Evolutionary conservation across 495 filamentous ascomycete species (phyloP).

Genomic region (Margaritispora aquatica): DNA sequence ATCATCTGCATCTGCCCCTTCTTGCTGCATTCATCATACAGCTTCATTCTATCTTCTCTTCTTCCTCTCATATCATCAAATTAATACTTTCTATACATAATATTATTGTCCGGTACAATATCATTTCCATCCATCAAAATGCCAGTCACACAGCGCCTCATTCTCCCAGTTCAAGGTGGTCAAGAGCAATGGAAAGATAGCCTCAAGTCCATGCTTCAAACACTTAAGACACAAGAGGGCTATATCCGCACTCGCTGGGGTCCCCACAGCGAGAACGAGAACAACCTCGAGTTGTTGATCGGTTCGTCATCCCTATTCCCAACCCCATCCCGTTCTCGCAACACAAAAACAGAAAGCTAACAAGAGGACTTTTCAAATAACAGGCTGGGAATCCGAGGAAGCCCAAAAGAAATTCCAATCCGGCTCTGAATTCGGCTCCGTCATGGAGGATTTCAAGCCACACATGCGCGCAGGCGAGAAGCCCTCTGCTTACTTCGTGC

Average conservation of each 20-base stretch:
- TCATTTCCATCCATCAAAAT: slow-evolving; percentile 7
- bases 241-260: slow-evolving; percentile 20
- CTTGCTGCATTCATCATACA: neutral
- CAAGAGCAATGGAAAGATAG: slow-evolving; percentile 12
- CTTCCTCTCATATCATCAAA: neutral
- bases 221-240: slow-evolving; percentile 16
- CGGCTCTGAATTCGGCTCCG: neutral
- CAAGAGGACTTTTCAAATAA: neutral
- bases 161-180: slow-evolving; percentile 12
- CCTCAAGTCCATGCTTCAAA: slow-evolving; percentile 16
- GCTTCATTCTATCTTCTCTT: slow-evolving; percentile 2
- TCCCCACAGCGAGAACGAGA: slow-evolving; percentile 12
- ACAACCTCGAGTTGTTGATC: slow-evolving; percentile 14
- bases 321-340: neutral
- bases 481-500: slow-evolving; percentile 14
- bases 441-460: slow-evolving; percentile 4
- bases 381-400: slow-evolving; percentile 13
- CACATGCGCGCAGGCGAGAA: slow-evolving; percentile 1
- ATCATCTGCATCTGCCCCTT: neutral
- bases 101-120: slow-evolving; percentile 17
- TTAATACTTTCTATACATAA: neutral
- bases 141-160: slow-evolving; percentile 17
- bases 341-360: neutral
- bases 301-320: slow-evolving; percentile 4
- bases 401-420: slow-evolving; percentile 8